Percentiles rank a stretch among this genome's conserved stretches.
These are phyloP conservation scores for Xanthoceras sorbifolium DNA, from an alignment of 345 rosid genomes.

Conservation along the genomic window DNA sequence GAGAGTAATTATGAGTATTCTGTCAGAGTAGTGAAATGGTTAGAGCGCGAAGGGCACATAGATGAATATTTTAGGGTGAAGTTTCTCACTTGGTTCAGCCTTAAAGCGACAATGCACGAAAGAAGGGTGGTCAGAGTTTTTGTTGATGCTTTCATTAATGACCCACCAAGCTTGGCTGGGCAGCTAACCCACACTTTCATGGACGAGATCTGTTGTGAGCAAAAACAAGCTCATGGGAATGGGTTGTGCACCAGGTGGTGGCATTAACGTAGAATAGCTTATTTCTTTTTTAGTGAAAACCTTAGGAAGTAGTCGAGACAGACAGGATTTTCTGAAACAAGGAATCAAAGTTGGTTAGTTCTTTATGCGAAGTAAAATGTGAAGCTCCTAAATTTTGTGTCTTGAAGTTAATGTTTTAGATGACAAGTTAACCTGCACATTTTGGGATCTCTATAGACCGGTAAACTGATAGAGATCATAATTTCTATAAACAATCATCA, in stretches of 20 bases:
- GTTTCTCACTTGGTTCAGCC: slow-evolving; percentile 71
- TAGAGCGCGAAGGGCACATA: slow-evolving; percentile 53
- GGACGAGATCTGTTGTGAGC: slow-evolving; percentile 41
- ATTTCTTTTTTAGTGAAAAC: background rate
- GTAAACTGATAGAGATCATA: background rate
- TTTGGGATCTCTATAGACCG: background rate
- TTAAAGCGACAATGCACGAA: slow-evolving; percentile 55
- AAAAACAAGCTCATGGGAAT: slow-evolving; percentile 26
- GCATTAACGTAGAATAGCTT: slow-evolving; percentile 22
- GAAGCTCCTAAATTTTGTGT: slow-evolving; percentile 4
- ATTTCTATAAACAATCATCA: background rate
- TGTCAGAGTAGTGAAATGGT: slow-evolving; percentile 49
- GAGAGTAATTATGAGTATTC: slow-evolving; percentile 51
- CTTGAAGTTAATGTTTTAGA: background rate
- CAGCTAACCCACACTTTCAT: slow-evolving; percentile 51
- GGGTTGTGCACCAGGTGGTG: slow-evolving; percentile 35
- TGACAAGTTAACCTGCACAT: background rate
- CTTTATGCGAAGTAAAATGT: background rate
- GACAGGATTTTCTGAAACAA: slow-evolving; percentile 8
- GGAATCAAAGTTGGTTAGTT: background rate
- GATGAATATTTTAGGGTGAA: slow-evolving; percentile 51
- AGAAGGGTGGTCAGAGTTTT: slow-evolving; percentile 57
- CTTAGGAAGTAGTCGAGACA: background rate
- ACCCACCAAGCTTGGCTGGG: slow-evolving; percentile 54
- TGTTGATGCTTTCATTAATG: slow-evolving; percentile 47